Evolutionary conservation across 805 yeast genomes (phyloP), one percentile per base, ranked within the genome.

Genomic region (Pichia pseudocactophila): DNA sequence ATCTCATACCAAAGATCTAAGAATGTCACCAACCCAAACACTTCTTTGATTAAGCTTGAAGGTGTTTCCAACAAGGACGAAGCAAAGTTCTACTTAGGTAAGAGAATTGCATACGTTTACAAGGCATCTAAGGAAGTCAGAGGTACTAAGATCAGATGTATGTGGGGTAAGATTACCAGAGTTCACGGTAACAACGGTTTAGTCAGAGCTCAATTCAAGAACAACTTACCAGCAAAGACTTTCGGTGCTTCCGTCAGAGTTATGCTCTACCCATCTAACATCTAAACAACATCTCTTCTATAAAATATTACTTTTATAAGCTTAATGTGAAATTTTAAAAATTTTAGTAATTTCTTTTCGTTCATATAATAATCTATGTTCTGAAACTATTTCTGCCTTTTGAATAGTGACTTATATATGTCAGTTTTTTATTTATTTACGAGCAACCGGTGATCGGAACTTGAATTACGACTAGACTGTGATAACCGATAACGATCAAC

Each of bases 181-280:
- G 77, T 97, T 61, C 98, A 92, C 83, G 98, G 98, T 73, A 86
- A 80, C 89, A 76, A 82, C 64, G 98, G 98, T 76, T 76, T 86
- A 59, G 96, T 92, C 62, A 90, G 98, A 78, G 97, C 98, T 66
- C 86, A 81, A 76, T 92, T 92, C 95, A 89, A 86, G 78, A 80
- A 84, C 74, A 92, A 92, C 89, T 82, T 92, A 69, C 98, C 98
- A 73, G 89, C 98, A 62, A 89, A 90, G 85, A 88, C 97, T 63
- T 90, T 92, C 71, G 98, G 98, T 78, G 97, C 98, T 69, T 82
- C 96, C 58, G 97, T 92, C 70, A 86, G 98, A 81, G 81, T 92
- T 79, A 88, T 92, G 95, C 89, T 90, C 74, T 90, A 90, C 85
- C 98, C 98, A 77, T 90, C 97, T 59, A 89, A 83, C 95, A 92